Evolutionary conservation across 164 flowering plant genomes (phyloP).

Genomic region (Piper longum): DNA sequence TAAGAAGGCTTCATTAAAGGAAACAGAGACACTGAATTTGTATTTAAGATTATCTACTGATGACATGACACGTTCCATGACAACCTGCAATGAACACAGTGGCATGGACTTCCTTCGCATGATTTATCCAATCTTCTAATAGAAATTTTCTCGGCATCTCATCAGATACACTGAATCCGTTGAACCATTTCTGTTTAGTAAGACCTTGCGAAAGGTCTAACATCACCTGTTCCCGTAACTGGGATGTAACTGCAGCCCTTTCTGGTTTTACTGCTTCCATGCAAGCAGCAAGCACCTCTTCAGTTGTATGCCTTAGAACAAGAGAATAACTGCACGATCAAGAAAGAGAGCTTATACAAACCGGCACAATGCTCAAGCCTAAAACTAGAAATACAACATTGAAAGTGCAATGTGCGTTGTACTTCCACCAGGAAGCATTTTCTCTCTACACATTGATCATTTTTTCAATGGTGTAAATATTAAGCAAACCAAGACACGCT

Average conservation of each 20-base stretch:
- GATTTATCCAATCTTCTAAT: constrained; percentile 52
- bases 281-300: constrained; percentile 85
- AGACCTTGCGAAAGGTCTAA: constrained; percentile 51
- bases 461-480: no score
- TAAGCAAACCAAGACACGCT: no score
- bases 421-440: no score
- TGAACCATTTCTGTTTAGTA: constrained; percentile 45
- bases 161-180: constrained; percentile 68
- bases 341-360: constrained; percentile 1
- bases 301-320: constrained; percentile 80
- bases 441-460: no score
- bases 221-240: constrained; percentile 47
- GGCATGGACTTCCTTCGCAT: constrained; percentile 58
- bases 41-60: no score
- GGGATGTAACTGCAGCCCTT: constrained; percentile 58
- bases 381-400: no score
- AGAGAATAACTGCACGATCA: constrained; percentile 50
- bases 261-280: constrained; percentile 59
- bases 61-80: constrained; percentile 1
- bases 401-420: no score
- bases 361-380: background rate
- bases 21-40: background rate
- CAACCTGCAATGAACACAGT: constrained; percentile 88
- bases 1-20: background rate
- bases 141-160: constrained; percentile 40